phyloP scores from a whole-genome alignment of 768 basidiomycete genomes.

The Pleurotus cornucopiae region DNA sequence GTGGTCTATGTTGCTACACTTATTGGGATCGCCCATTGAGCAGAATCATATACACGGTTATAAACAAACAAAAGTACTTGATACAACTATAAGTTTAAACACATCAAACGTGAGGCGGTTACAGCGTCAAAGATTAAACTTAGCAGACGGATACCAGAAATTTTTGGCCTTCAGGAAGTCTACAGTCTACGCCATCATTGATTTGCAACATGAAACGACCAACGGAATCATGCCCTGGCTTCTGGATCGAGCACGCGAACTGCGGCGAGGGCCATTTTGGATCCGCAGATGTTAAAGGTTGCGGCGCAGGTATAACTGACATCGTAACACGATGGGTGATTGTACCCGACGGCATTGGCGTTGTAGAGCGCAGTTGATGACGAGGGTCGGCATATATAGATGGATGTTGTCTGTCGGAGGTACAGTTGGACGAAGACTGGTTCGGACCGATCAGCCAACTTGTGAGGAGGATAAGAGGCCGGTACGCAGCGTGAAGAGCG shows the following conservation, averaged over 20 bases:
- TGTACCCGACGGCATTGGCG: background rate
- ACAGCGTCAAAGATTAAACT: no score
- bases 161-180: background rate
- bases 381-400: slow-evolving; percentile 23
- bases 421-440: slow-evolving; percentile 2
- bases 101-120: no score
- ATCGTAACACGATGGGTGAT: slow-evolving; percentile 3
- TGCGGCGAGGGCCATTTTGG: background rate
- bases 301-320: background rate
- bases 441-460: slow-evolving; percentile 51
- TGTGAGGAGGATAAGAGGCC: slow-evolving; percentile 50
- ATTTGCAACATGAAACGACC: background rate
- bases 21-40: no score
- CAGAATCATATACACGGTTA: no score
- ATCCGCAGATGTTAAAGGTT: background rate
- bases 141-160: no score
- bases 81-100: no score
- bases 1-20: no score
- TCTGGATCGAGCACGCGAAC: background rate
- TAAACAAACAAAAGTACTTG: no score
- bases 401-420: slow-evolving; percentile 44
- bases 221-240: background rate
- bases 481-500: slow-evolving; percentile 41
- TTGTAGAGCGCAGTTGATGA: background rate
- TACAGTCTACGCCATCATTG: background rate